These are phyloP conservation scores for Monosporascus sp. DNA, from an alignment of 2,329 filamentous ascomycete genomes.

Conservation along the genomic window DNA sequence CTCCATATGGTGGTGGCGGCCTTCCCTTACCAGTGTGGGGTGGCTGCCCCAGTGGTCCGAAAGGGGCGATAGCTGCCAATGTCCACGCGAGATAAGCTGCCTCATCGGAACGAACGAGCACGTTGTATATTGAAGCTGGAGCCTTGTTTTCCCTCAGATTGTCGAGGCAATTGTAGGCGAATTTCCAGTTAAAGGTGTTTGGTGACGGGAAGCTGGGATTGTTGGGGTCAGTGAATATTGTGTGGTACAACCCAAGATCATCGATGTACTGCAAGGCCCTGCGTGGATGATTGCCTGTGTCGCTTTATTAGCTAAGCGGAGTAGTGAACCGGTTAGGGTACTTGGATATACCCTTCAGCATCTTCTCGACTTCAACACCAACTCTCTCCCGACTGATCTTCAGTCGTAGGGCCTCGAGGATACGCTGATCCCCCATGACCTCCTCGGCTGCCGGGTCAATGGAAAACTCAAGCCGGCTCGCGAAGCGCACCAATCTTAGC, in stretches of 20 bases:
- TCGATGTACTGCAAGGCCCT: slow-evolving; percentile 49
- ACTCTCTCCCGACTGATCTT: slow-evolving; percentile 94
- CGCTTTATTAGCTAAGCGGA: slow-evolving; percentile 1
- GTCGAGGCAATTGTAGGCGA: slow-evolving; percentile 60
- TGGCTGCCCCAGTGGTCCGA: slow-evolving; percentile 47
- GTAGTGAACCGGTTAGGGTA: too few species aligned
- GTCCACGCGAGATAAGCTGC: slow-evolving; percentile 72
- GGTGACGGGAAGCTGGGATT: slow-evolving; percentile 47
- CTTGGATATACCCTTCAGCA: slow-evolving; percentile 60
- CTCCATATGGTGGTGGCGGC: slow-evolving; percentile 51
- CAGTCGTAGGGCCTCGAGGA: slow-evolving; percentile 69
- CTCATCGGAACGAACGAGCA: slow-evolving; percentile 58
- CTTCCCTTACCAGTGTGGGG: slow-evolving; percentile 40
- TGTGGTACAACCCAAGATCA: slow-evolving; percentile 60
- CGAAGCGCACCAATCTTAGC: slow-evolving; percentile 81
- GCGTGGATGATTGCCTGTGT: slow-evolving; percentile 24
- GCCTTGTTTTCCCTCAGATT: slow-evolving; percentile 39
- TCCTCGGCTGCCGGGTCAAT: slow-evolving; percentile 66
- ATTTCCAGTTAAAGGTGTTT: slow-evolving; percentile 54
- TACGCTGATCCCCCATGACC: slow-evolving; percentile 74
- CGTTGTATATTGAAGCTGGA: slow-evolving; percentile 42
- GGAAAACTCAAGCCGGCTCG: slow-evolving; percentile 72
- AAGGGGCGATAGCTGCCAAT: slow-evolving; percentile 69
- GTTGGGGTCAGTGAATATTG: slow-evolving; percentile 67
- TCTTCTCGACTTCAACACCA: slow-evolving; percentile 84